Evolutionary conservation across 345 rosid genomes (phyloP).

Genomic region (Sonneratia caseolaris): DNA sequence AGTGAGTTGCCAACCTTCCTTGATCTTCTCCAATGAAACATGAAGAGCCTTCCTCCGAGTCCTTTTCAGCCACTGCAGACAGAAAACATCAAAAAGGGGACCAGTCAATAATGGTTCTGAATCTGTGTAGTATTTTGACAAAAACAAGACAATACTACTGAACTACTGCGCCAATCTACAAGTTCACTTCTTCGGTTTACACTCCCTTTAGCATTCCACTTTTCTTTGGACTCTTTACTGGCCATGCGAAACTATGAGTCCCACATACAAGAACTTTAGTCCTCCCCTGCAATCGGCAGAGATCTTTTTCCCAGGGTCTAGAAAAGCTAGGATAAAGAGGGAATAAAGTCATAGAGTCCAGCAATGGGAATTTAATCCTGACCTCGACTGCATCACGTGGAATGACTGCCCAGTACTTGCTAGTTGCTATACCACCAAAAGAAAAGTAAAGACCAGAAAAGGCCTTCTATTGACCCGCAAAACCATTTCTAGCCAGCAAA

Average conservation of each 20-base stretch:
- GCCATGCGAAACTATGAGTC: background rate
- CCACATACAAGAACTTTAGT: background rate
- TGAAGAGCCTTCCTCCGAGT: slow-evolving; percentile 78
- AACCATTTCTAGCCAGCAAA: background rate
- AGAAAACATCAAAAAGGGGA: background rate
- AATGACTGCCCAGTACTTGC: background rate
- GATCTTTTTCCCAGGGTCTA: background rate
- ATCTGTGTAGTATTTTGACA: too few species aligned
- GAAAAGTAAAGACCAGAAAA: background rate
- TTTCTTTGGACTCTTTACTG: background rate
- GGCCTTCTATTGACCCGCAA: background rate
- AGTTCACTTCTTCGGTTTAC: background rate
- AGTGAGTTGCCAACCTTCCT: slow-evolving; percentile 46
- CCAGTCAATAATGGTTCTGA: background rate
- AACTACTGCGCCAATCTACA: background rate
- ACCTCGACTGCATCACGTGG: background rate
- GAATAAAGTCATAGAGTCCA: too few species aligned
- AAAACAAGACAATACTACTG: too few species aligned
- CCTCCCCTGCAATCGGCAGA: background rate
- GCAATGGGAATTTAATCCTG: too few species aligned
- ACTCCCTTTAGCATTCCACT: background rate
- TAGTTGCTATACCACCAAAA: background rate
- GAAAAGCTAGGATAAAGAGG: too few species aligned
- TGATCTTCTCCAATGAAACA: slow-evolving; percentile 83
- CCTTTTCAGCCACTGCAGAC: slow-evolving; percentile 70